Evolutionary conservation across 1,139 yeast species (phyloP).

Genomic region (Saccharomycopsis crataegensis): DNA sequence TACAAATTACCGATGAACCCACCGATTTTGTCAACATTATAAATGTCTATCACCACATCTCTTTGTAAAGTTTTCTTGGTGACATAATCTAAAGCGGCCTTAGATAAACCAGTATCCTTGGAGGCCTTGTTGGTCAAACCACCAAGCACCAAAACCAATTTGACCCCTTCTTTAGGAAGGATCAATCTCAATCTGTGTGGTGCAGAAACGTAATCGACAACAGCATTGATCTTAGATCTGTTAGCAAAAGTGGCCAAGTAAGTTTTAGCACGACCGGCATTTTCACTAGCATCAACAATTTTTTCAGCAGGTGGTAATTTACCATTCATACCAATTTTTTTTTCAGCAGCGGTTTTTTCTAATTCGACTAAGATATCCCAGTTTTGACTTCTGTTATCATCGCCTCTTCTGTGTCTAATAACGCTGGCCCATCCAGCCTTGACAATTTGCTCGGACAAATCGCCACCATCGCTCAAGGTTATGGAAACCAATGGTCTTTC

Average conservation of each 20-base stretch:
- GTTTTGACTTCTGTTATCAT: conserved; percentile 60
- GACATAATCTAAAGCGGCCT: conserved; percentile 49
- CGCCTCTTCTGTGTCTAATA: conserved; percentile 68
- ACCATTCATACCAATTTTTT: conserved; percentile 55
- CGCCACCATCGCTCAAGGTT: conserved; percentile 39
- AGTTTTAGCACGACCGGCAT: conserved; percentile 62
- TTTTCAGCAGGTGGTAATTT: conserved; percentile 54
- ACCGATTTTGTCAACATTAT: conserved; percentile 70
- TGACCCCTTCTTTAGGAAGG: conserved; percentile 67
- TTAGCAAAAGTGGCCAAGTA: conserved; percentile 64
- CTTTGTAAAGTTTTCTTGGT: conserved; percentile 58
- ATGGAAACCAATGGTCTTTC: conserved; percentile 60
- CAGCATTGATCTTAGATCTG: conserved; percentile 55
- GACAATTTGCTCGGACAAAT: conserved; percentile 58
- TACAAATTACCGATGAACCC: conserved; percentile 72
- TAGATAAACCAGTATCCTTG: conserved; percentile 38
- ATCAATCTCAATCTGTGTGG: conserved; percentile 60
- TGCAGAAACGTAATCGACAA: conserved; percentile 64
- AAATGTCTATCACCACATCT: conserved; percentile 62
- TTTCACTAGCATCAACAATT: conserved; percentile 75
- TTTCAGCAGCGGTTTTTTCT: conserved; percentile 53
- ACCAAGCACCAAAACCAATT: conserved; percentile 65
- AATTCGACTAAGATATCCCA: conserved; percentile 75
- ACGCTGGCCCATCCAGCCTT: conserved; percentile 71
- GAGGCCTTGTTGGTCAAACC: conserved; percentile 52